A percentile compares a stretch with the other conserved stretches of the same genome.
These are phyloP conservation scores for Monosporascus sp. DNA, from an alignment of 2,329 filamentous ascomycete genomes.

Conservation along the genomic window DNA sequence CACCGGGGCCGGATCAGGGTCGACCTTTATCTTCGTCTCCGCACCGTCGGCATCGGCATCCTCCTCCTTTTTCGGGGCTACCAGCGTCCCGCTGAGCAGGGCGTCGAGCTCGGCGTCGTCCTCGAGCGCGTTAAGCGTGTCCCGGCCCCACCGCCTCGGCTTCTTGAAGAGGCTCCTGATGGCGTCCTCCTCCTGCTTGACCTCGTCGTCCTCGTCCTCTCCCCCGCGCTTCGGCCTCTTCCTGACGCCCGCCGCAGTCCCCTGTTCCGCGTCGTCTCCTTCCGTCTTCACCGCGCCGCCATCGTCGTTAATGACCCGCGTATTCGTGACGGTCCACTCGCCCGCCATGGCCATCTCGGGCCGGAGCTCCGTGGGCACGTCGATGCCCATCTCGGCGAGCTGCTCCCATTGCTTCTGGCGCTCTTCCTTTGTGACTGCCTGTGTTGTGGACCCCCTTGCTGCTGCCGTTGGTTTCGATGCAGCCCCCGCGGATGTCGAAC, in stretches of 20 bases:
- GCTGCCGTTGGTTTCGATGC: slow-evolving; percentile 7
- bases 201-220: slow-evolving; percentile 46
- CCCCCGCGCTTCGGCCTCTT: slow-evolving; percentile 43
- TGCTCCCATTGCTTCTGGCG: slow-evolving; percentile 82
- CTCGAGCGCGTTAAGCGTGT: slow-evolving; percentile 44
- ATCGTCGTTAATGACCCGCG: slow-evolving; percentile 49
- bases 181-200: slow-evolving; percentile 56
- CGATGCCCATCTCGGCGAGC: slow-evolving; percentile 79
- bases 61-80: slow-evolving; percentile 24
- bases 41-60: slow-evolving; percentile 14
- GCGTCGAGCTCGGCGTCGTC: slow-evolving; percentile 57
- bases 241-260: slow-evolving; percentile 47
- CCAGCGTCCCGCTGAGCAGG: slow-evolving; percentile 40
- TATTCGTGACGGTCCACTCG: slow-evolving; percentile 73
- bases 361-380: slow-evolving; percentile 72
- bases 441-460: neutral
- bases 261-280: slow-evolving; percentile 34
- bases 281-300: slow-evolving; percentile 26
- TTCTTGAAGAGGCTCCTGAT: slow-evolving; percentile 57
- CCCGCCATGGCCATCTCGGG: slow-evolving; percentile 81
- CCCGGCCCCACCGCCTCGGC: slow-evolving; percentile 49
- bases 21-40: neutral
- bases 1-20: slow-evolving; percentile 9
- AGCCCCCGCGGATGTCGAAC: slow-evolving; percentile 27
- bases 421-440: slow-evolving; percentile 53